Conservation (phyloP, 768 basidiomycete genomes). For the Suillus americanus region DNA sequence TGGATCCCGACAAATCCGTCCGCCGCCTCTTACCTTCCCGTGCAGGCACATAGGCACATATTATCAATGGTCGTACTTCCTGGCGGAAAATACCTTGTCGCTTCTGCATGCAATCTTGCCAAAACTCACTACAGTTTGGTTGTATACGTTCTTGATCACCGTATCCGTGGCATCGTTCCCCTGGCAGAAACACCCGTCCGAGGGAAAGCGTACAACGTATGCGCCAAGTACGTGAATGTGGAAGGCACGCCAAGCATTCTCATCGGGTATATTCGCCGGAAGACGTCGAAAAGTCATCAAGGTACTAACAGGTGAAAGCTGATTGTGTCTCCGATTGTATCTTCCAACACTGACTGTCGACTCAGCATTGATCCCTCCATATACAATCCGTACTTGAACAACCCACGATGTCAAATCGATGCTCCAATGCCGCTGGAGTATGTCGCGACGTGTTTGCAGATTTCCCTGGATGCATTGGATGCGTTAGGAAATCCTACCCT, state of each 20-base stretch:
- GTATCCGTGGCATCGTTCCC: slow-evolving; percentile 36
- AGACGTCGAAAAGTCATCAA: slow-evolving; percentile 18
- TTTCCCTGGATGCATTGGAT: slow-evolving; percentile 45
- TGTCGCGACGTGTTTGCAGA: slow-evolving; percentile 42
- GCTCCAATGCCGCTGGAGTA: slow-evolving; percentile 43
- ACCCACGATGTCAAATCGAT: slow-evolving; percentile 40
- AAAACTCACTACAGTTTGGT: slow-evolving; percentile 48
- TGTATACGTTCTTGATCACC: slow-evolving; percentile 59
- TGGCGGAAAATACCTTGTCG: slow-evolving; percentile 67
- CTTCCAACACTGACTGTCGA: slow-evolving; percentile 11
- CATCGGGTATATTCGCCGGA: slow-evolving; percentile 51
- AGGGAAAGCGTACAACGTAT: slow-evolving; percentile 54
- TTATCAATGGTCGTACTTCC: slow-evolving; percentile 59
- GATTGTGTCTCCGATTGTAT: slow-evolving; percentile 1
- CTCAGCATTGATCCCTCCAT: slow-evolving; percentile 29
- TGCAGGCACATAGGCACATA: slow-evolving; percentile 36
- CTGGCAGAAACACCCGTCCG: slow-evolving; percentile 50
- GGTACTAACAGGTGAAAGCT: slow-evolving; percentile 2
- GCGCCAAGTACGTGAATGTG: slow-evolving; percentile 59
- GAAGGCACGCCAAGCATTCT: slow-evolving; percentile 48
- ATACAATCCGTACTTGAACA: slow-evolving; percentile 32
- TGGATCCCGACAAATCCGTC: slow-evolving; percentile 48
- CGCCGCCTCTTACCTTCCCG: slow-evolving; percentile 24
- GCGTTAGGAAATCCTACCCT: slow-evolving; percentile 42
- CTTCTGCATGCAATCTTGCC: slow-evolving; percentile 49